Base-by-base conservation (phyloP, 768 basidiomycete genomes). In the Boletellus ananiceps region DNA sequence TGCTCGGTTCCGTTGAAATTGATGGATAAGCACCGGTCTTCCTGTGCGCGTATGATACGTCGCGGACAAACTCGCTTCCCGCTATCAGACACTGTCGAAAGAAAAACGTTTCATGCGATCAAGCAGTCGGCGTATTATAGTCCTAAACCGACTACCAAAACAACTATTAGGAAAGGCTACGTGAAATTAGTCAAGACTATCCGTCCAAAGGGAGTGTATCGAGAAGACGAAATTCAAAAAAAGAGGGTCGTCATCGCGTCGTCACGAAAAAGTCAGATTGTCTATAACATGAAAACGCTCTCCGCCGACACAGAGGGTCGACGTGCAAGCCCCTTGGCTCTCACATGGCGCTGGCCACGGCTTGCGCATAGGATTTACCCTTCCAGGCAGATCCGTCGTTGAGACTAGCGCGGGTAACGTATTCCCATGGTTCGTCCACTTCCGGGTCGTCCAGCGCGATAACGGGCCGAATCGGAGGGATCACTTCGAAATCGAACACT, bases 351-450 rank as follows among this genome's bases (percentile, higher is more conserved):
- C 53, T 54, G 25, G 43, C 56, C 40, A 44, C 67, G 2, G 51
- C 66, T 42, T 67, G 63, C 13, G 66, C 66, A 39, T 67, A 67
- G 8, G 66, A 68, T 47, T 66, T 61, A 47, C 59, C 63, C 61
- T 58, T 61, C 64, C 65, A 66, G 38, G 55, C 44, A 37, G 61
- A 50, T 8, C 61, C 63, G 11, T 68, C 63, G 31, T 52, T 48
- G 29, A 65, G 9, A 39, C 63, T 60, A 8, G 65, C 52, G 21
- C 64, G 63, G 40, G 65, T 58, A 15, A 67, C 33, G 42, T 69
- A 68, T 32, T 67, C 67, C 66, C 66, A 67, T 18, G 61, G 54
- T 21, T 67, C 66, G 18, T 69, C 61, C 5, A 41, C 40, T 11
- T 67, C 65, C 1, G 36, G 45, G 33, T 67, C 66, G 14, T 67